Evolutionary conservation across 2,329 filamentous ascomycete genomes (phyloP).

Genomic region (Aspergillus ustus): DNA sequence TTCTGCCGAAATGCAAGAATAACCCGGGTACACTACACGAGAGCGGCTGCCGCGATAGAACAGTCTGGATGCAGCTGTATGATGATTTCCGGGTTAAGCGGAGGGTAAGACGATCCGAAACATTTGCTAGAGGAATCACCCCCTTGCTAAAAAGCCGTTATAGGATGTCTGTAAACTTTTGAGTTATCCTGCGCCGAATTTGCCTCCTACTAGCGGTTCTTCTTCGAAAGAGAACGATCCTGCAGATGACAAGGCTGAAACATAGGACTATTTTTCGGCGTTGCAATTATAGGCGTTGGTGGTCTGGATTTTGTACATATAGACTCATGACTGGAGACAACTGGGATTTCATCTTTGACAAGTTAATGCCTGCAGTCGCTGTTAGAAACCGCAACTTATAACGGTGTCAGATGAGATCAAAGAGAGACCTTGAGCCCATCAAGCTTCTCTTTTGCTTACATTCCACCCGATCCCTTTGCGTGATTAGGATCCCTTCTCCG

Average conservation of each 20-base stretch:
- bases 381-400: not conserved
- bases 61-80: constrained; percentile 44
- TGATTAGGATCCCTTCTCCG: not conserved
- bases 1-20: constrained; percentile 40
- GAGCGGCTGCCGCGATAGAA: constrained; percentile 43
- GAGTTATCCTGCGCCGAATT: constrained; percentile 42
- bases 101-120: constrained; percentile 29
- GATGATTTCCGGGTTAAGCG: constrained; percentile 41
- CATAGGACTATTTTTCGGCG: not conserved
- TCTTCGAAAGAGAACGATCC: not conserved
- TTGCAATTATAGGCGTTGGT: not conserved
- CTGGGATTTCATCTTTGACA: not conserved
- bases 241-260: not conserved
- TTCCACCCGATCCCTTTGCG: not conserved
- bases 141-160: constrained; percentile 1
- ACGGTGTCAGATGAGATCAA: not conserved
- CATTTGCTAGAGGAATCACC: not conserved
- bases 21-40: constrained; percentile 41
- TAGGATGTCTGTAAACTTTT: constrained; percentile 42
- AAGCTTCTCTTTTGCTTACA: not conserved
- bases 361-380: not conserved
- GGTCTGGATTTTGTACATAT: not conserved
- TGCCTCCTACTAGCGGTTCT: constrained; percentile 24
- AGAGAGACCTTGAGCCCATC: not conserved
- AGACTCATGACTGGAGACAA: not conserved